Percentiles rank a stretch among this genome's conserved stretches.
Conservation (phyloP, 108 stramenopile genomes). For the Schizochytrium sp. region DNA sequence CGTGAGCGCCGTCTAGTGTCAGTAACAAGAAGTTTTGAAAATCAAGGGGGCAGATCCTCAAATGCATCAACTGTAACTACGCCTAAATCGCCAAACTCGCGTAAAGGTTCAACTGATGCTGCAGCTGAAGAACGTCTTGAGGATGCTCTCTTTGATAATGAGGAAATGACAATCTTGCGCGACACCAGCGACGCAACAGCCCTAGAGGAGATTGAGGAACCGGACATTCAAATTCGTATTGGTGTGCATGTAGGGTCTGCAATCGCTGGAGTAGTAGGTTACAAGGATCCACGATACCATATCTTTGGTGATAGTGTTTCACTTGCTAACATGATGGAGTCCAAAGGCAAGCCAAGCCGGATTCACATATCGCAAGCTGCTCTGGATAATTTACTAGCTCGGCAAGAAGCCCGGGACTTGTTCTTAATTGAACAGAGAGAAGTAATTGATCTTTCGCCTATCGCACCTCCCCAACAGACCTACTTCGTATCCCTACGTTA, state of each 20-base stretch:
- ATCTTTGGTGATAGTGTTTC: slow-evolving; percentile 74
- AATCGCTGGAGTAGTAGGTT: slow-evolving; percentile 75
- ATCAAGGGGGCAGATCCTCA: not conserved
- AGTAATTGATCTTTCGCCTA: slow-evolving; percentile 39
- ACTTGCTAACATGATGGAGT: slow-evolving; percentile 63
- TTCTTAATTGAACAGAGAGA: slow-evolving; percentile 22
- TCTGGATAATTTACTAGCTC: not conserved
- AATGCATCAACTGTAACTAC: no score
- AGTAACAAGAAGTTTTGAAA: not conserved
- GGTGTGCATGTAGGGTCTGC: slow-evolving; percentile 74
- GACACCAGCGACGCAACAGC: slow-evolving; percentile 20
- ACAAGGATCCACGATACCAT: slow-evolving; percentile 74
- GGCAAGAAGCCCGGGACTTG: not conserved
- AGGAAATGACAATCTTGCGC: not conserved
- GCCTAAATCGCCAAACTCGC: no score
- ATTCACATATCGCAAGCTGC: slow-evolving; percentile 59
- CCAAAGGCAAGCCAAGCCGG: slow-evolving; percentile 60
- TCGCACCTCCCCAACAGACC: slow-evolving; percentile 17
- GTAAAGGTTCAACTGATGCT: not conserved
- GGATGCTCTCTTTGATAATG: no score
- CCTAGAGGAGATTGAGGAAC: slow-evolving; percentile 48
- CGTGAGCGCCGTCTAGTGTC: not conserved
- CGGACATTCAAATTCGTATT: slow-evolving; percentile 69
- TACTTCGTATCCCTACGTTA: slow-evolving; percentile 1
- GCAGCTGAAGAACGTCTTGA: not conserved